phyloP scores from a whole-genome alignment of 1,139 yeast genomes.

The Scheffersomyces titani region DNA sequence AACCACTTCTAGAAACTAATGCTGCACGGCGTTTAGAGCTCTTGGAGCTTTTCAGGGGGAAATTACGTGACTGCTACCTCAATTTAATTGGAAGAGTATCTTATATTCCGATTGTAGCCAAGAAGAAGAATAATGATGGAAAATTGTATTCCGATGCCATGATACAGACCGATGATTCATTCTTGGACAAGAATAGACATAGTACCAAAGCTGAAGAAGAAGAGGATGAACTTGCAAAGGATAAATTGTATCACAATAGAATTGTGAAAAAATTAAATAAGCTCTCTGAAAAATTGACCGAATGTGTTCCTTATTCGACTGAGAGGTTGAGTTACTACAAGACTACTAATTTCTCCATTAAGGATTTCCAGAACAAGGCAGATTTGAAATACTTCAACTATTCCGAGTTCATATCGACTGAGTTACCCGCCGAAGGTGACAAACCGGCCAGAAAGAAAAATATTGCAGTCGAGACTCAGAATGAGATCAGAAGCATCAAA shows the following conservation, averaged over 20 bases:
- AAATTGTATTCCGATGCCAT: slow-evolving; percentile 41
- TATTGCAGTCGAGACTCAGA: slow-evolving; percentile 37
- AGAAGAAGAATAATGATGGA: slow-evolving; percentile 31
- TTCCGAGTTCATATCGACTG: slow-evolving; percentile 22
- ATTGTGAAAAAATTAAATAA: slow-evolving; percentile 25
- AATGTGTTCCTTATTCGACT: slow-evolving; percentile 31
- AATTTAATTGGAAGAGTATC: slow-evolving; percentile 36
- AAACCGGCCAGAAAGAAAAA: slow-evolving; percentile 24
- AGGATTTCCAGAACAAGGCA: slow-evolving; percentile 39
- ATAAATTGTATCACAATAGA: slow-evolving; percentile 27
- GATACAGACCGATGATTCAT: slow-evolving; percentile 38
- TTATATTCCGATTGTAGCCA: slow-evolving; percentile 43
- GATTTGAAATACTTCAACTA: slow-evolving; percentile 38
- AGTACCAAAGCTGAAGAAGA: slow-evolving; percentile 12
- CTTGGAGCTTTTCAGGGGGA: slow-evolving; percentile 34
- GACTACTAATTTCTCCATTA: slow-evolving; percentile 28
- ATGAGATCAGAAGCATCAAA: slow-evolving; percentile 45
- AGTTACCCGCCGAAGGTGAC: slow-evolving; percentile 9
- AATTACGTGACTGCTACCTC: slow-evolving; percentile 39
- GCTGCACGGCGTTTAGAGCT: slow-evolving; percentile 34
- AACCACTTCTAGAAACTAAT: slow-evolving; percentile 38
- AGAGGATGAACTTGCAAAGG: slow-evolving; percentile 20
- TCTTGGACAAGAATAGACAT: slow-evolving; percentile 11
- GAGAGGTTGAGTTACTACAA: slow-evolving; percentile 39
- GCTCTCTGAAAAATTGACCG: slow-evolving; percentile 22